phyloP scores from a whole-genome alignment of 2,329 filamentous ascomycete species.

The Aspergillus proliferans region DNA sequence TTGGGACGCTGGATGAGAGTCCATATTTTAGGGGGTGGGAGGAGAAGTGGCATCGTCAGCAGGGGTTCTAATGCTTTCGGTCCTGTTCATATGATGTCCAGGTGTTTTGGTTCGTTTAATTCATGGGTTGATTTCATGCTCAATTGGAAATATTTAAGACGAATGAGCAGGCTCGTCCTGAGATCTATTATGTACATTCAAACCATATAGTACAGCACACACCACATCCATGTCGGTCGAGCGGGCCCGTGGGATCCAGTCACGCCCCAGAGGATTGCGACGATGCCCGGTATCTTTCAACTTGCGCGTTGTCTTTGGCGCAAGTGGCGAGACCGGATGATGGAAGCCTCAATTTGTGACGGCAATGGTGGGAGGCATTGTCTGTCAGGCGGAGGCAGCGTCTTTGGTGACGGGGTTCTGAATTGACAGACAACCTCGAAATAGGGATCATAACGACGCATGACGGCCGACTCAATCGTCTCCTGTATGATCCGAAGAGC shows the following conservation, averaged over 20 bases:
- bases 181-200: not conserved
- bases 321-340: too few relatives aligned
- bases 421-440: too few relatives aligned
- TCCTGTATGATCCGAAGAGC: conserved; percentile 12
- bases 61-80: conserved; percentile 47
- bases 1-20: conserved; percentile 63
- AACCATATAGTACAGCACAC: not conserved
- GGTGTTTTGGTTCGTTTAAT: too few relatives aligned
- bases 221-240: not conserved
- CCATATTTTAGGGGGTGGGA: conserved; percentile 74
- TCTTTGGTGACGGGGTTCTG: too few relatives aligned
- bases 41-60: conserved; percentile 62
- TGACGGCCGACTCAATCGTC: conserved; percentile 21
- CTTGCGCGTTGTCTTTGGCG: too few relatives aligned
- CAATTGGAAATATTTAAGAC: not conserved
- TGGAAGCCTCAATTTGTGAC: too few relatives aligned
- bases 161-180: not conserved
- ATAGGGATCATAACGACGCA: too few relatives aligned
- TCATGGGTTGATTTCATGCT: too few relatives aligned
- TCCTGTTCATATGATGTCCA: not conserved
- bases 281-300: too few relatives aligned
- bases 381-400: too few relatives aligned
- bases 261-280: not conserved
- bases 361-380: too few relatives aligned
- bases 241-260: not conserved